Percentiles rank a stretch among this genome's conserved stretches.
Conservation (phyloP, 202 grass and related monocot species). For the Setaria italica region DNA sequence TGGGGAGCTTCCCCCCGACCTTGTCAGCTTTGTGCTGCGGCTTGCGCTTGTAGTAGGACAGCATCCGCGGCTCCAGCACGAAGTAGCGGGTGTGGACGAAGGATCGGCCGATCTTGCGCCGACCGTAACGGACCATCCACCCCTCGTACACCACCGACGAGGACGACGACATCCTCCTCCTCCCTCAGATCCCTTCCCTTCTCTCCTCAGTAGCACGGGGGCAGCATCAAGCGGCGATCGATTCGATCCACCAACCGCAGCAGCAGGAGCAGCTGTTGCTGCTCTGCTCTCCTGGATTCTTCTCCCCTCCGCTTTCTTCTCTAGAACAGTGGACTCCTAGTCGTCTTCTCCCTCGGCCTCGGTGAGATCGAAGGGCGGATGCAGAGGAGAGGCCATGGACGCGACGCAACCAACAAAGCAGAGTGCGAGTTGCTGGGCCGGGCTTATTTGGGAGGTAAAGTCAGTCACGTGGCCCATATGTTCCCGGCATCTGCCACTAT, state of each 20-base stretch:
- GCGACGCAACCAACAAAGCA: neutral
- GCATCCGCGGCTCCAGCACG: constrained; percentile 76
- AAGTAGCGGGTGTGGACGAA: constrained; percentile 95
- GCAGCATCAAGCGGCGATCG: constrained; percentile 15
- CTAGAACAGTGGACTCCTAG: constrained; percentile 2
- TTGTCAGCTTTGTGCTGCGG: constrained; percentile 72
- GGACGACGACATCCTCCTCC: constrained; percentile 34
- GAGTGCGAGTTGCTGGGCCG: neutral
- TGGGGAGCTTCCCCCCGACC: constrained; percentile 61
- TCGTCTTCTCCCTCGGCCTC: constrained; percentile 24
- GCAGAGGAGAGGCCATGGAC: constrained; percentile 22
- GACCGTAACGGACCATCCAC: constrained; percentile 94
- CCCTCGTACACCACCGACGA: constrained; percentile 78
- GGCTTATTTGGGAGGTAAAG: neutral
- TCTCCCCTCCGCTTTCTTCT: constrained; percentile 24
- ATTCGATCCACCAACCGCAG: constrained; percentile 5
- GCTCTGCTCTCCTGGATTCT: neutral
- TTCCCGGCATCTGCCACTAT: too few species aligned
- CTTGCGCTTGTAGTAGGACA: constrained; percentile 92
- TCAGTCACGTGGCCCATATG: neutral
- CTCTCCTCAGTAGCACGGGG: neutral
- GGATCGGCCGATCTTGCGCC: constrained; percentile 86
- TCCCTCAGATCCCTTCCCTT: constrained; percentile 32
- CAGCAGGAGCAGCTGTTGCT: neutral
- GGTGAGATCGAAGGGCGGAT: constrained; percentile 14